Evolutionary conservation across 2,329 filamentous ascomycete genomes (phyloP).

Genomic region (Graphilbum fragrans): DNA sequence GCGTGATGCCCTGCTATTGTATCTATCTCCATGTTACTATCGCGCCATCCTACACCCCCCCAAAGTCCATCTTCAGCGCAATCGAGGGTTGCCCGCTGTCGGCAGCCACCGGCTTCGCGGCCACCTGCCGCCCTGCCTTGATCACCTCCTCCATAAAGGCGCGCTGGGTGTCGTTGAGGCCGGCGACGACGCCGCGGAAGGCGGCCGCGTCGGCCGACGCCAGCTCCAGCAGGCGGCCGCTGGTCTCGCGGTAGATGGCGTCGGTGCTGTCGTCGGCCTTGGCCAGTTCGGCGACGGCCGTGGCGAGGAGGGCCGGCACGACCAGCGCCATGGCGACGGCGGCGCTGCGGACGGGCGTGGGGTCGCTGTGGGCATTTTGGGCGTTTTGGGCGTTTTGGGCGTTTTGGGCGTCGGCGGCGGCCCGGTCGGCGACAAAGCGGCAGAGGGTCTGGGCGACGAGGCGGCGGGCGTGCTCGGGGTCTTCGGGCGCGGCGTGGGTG

Average conservation of each 20-base stretch:
- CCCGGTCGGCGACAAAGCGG: conserved; percentile 47
- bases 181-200: conserved; percentile 64
- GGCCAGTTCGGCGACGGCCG: conserved; percentile 40
- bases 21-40: no score
- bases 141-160: conserved; percentile 73
- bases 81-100: conserved; percentile 61
- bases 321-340: conserved; percentile 62
- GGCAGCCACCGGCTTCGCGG: conserved; percentile 8
- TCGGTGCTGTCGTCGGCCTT: conserved; percentile 27
- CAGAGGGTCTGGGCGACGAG: conserved; percentile 65
- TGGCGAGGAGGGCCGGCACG: conserved; percentile 62
- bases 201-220: conserved; percentile 59
- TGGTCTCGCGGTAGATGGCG: conserved; percentile 58
- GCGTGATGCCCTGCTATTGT: no score
- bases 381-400: neutral
- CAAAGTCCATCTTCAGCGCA: conserved; percentile 91
- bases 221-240: conserved; percentile 65
- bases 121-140: conserved; percentile 41
- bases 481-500: conserved; percentile 56
- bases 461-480: conserved; percentile 63
- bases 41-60: no score
- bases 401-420: conserved; percentile 5
- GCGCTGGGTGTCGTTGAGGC: conserved; percentile 59
- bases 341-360: conserved; percentile 21
- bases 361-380: conserved; percentile 5